phyloP scores from a whole-genome alignment of 768 basidiomycete species.

The Pluteus cervinus region DNA sequence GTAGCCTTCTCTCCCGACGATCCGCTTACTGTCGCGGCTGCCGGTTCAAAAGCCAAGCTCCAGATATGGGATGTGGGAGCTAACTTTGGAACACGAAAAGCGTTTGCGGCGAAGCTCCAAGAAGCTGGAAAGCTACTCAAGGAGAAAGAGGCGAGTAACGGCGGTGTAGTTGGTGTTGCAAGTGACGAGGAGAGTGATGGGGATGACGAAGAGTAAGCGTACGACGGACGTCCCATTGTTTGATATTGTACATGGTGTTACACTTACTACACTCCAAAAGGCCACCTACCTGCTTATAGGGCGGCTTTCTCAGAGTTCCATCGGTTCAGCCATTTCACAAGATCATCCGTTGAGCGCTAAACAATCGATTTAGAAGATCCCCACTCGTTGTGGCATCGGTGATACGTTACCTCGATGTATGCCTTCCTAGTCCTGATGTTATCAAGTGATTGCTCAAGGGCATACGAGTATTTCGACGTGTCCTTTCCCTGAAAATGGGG shows the following conservation, averaged over 20 bases:
- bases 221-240: no score
- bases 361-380: no score
- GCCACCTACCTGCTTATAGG: no score
- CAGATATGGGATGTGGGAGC: slow-evolving; percentile 95
- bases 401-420: slow-evolving; percentile 63
- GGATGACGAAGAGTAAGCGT: slow-evolving; percentile 28
- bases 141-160: slow-evolving; percentile 46
- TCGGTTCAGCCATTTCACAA: no score
- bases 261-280: no score
- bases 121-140: slow-evolving; percentile 64
- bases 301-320: no score
- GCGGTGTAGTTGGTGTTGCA: slow-evolving; percentile 63
- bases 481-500: slow-evolving; percentile 54
- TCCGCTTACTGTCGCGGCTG: slow-evolving; percentile 88
- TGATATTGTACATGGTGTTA: no score
- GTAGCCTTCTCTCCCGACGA: slow-evolving; percentile 90
- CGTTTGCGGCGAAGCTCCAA: slow-evolving; percentile 72
- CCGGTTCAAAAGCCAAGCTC: slow-evolving; percentile 88
- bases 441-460: slow-evolving; percentile 65
- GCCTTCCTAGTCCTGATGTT: slow-evolving; percentile 52
- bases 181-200: slow-evolving; percentile 65
- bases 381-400: no score
- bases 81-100: slow-evolving; percentile 76
- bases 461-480: slow-evolving; percentile 60
- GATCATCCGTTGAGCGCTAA: no score